Evolutionary conservation across 2,329 filamentous ascomycete species (phyloP), one percentile per base, ranked within the genome.

Genomic region (Tolypocladium cylindrosporum): DNA sequence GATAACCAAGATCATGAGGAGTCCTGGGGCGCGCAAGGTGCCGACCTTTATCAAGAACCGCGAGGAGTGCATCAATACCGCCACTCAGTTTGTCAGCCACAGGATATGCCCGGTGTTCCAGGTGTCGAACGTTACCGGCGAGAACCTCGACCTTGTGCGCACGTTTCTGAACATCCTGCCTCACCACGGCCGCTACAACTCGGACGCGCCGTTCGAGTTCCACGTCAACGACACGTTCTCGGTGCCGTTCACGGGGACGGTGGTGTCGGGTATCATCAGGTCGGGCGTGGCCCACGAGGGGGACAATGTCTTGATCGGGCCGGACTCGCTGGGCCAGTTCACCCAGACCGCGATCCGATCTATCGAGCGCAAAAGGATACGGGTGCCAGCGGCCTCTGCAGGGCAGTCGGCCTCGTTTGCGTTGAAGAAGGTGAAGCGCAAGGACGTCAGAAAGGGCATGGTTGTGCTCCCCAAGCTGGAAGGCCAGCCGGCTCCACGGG

Each of bases 201-300:
- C 87, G 21, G 86, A 90, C 53, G 91, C 90, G 0, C 87, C 92
- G 0, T 95, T 97, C 63, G 94, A 97, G 69, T 97, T 97, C 65
- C 87, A 96, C 60, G 83, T 99, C 63, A 99, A 97, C 69, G 94
- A 99, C 70, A 97, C 91, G 0, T 99, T 97, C 79, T 97, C 92
- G 0, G 94, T 99, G 5, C 94, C 94, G 2, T 96, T 96, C 71
- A 91, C 96, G 1, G 94, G 94, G 14, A 99, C 94, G 0, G 94
- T 99, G 0, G 92, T 99, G 1, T 94, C 90, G 41, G 94, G 94
- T 0, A 92, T 99, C 40, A 87, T 97, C 61, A 96, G 95, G 67
- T 85, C 87, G 1, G 89, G 93, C 1, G 86, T 95, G 1, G 83
- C 96, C 19, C 94, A 97, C 69, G 84, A 90, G 1, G 93, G 93